phyloP scores from a whole-genome alignment of 768 basidiomycete genomes.

The Termitomyces sp. region DNA sequence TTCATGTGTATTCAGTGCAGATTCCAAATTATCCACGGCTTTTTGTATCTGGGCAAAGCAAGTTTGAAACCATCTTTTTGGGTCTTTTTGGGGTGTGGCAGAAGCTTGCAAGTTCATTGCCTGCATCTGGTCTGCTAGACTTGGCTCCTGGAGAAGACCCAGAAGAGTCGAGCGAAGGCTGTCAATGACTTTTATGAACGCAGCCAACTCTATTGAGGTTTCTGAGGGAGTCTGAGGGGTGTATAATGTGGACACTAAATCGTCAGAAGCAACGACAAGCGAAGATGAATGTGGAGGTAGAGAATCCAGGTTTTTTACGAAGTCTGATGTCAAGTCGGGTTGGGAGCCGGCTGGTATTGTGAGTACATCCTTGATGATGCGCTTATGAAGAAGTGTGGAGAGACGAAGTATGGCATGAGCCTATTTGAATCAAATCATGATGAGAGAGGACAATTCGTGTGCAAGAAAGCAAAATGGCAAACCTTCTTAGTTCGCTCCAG shows the following conservation, averaged over 20 bases:
- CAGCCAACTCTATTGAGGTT: conserved; percentile 35
- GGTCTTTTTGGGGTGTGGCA: conserved; percentile 25
- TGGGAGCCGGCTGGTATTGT: conserved; percentile 19
- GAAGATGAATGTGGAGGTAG: conserved; percentile 47
- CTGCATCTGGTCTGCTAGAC: conserved; percentile 28
- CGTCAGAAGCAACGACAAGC: conserved; percentile 57
- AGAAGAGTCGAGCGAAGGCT: conserved; percentile 30
- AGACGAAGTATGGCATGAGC: conserved; percentile 59
- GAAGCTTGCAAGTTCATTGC: conserved; percentile 16
- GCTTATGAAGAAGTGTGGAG: conserved; percentile 59
- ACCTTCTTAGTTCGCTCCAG: conserved; percentile 61
- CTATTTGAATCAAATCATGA: conserved; percentile 31
- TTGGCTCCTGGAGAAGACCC: conserved; percentile 17
- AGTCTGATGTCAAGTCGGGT: conserved; percentile 9
- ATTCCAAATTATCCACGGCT: conserved; percentile 26
- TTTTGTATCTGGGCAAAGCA: conserved; percentile 64
- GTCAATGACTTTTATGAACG: conserved; percentile 34
- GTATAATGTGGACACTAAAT: conserved; percentile 65
- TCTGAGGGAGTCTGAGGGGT: conserved; percentile 50
- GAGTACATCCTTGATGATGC: conserved; percentile 50
- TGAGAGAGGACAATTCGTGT: neutral
- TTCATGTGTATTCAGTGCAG: conserved; percentile 18
- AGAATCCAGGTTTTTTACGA: conserved; percentile 39
- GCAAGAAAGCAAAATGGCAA: conserved; percentile 3
- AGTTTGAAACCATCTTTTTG: conserved; percentile 57